A percentile compares a stretch with the other conserved stretches of the same genome.
Evolutionary conservation across 371 early-diverging fungal species (phyloP).

Genomic region (Dinochytrium kinnereticum): DNA sequence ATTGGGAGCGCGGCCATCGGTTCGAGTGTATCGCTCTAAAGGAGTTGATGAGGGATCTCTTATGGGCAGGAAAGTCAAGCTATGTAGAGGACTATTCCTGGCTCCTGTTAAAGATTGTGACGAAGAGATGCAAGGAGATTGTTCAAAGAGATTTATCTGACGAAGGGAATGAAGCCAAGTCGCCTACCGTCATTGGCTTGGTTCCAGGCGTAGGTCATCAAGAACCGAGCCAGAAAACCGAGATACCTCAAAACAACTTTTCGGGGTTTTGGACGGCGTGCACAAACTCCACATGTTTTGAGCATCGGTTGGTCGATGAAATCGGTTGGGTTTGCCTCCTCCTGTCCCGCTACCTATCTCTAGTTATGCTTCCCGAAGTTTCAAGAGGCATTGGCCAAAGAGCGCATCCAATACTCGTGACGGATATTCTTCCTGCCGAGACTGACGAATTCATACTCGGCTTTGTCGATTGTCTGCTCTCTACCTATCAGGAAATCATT

Average conservation of each 20-base stretch:
- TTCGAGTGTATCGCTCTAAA: conserved; percentile 29
- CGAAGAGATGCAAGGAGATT: neutral
- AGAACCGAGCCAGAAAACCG: neutral
- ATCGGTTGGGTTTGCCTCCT: conserved; percentile 27
- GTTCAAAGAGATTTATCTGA: neutral
- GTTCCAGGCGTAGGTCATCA: neutral
- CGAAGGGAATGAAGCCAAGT: neutral
- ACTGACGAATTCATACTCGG: neutral
- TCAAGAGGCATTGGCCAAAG: neutral
- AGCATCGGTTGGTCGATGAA: conserved; percentile 14
- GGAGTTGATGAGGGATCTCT: conserved; percentile 7
- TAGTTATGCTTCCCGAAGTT: conserved; percentile 21
- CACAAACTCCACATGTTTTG: conserved; percentile 36
- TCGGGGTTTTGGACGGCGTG: conserved; percentile 39
- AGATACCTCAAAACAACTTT: conserved; percentile 16
- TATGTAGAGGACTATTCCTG: conserved; percentile 43
- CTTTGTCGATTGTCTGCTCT: neutral
- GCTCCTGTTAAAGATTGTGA: conserved; percentile 35
- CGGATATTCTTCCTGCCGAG: conserved; percentile 16
- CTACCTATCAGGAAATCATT: neutral
- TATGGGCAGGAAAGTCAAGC: neutral
- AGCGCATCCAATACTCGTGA: neutral
- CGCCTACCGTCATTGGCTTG: neutral
- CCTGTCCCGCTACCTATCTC: conserved; percentile 21
- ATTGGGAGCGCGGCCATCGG: conserved; percentile 27